Evolutionary conservation across 2,329 filamentous ascomycete species (phyloP), one percentile per base, ranked within the genome.

Genomic region (Pestalotiopsis sp.): DNA sequence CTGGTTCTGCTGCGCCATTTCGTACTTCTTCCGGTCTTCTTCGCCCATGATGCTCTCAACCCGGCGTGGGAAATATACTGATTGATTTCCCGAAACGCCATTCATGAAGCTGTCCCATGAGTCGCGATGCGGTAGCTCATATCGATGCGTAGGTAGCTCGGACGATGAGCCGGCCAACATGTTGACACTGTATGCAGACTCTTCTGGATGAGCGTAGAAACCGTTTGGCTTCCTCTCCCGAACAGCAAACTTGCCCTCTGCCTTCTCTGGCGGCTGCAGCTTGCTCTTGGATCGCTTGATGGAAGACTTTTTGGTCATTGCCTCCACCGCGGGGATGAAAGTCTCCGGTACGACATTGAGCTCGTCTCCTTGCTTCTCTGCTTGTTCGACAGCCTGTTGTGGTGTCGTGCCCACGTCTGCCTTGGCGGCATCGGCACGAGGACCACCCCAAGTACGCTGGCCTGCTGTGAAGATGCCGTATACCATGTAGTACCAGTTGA

Each of bases 401-500:
- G 93, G 91, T 0, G 93, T 94, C 0, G 91, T 96, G 69, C 89
- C 84, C 13, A 86, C 84, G 78, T 97, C 92, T 3, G 95, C 95
- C 56, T 90, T 86, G 38, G 92, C 94, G 0, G 95, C 95, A 80
- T 98, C 95, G 1, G 94, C 94, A 75, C 95, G 89, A 12, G 95
- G 96, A 0, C 95, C 95, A 73, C 95, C 95, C 95, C 96, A 99
- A 1, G 95, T 98, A 72, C 95, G 88, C 79, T 97, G 94, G 23
- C 95, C 94, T 38, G 95, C 94, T 0, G 95, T 98, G 80, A 97
- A 96, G 74, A 97, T 97, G 59, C 94, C 95, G 79, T 98, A 97
- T 2, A 97, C 92, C 92, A 98, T 97, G 83, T 98, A 98, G 69
- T 94, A 89, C 95, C 95, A 98, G 81, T 98, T 98, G 86, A 98